A percentile compares a stretch with the other conserved stretches of the same genome.
phyloP scores from a whole-genome alignment of 495 filamentous ascomycete species.

The Lepraria neglecta region DNA sequence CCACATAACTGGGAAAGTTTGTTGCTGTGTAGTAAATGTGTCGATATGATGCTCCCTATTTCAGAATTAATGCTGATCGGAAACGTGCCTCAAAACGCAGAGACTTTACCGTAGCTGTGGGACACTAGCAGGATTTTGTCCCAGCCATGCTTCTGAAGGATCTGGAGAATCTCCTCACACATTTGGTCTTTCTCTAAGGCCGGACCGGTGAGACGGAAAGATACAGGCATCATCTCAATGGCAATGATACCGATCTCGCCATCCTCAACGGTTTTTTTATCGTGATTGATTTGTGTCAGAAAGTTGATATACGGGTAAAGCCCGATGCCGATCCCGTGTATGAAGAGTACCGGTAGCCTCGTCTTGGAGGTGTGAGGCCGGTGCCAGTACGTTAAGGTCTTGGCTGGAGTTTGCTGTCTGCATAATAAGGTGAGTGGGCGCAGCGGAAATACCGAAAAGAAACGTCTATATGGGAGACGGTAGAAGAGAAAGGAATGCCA shows the following conservation, averaged over 20 bases:
- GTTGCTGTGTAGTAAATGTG: constrained; percentile 51
- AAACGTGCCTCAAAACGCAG: background rate
- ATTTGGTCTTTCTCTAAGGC: constrained; percentile 44
- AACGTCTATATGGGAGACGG: constrained; percentile 30
- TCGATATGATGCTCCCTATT: constrained; percentile 45
- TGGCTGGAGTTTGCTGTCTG: constrained; percentile 38
- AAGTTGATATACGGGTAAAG: constrained; percentile 56
- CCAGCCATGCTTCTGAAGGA: constrained; percentile 49
- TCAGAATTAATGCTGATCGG: background rate
- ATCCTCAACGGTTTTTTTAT: constrained; percentile 22
- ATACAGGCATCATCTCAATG: constrained; percentile 58
- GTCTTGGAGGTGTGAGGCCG: constrained; percentile 52
- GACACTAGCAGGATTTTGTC: constrained; percentile 48
- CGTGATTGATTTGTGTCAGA: constrained; percentile 43
- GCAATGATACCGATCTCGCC: constrained; percentile 55
- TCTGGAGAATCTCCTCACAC: constrained; percentile 43
- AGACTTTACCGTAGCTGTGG: constrained; percentile 51
- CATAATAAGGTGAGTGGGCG: constrained; percentile 43
- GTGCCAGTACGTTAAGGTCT: constrained; percentile 56
- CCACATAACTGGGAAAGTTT: constrained; percentile 39
- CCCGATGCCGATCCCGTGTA: constrained; percentile 67
- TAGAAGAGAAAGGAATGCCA: constrained; percentile 39
- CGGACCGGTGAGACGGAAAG: constrained; percentile 50
- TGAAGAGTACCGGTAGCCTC: constrained; percentile 53
- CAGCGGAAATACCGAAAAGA: constrained; percentile 47